phyloP scores from a whole-genome alignment of 2,329 filamentous ascomycete species.

The Pestalotiopsis sp. region DNA sequence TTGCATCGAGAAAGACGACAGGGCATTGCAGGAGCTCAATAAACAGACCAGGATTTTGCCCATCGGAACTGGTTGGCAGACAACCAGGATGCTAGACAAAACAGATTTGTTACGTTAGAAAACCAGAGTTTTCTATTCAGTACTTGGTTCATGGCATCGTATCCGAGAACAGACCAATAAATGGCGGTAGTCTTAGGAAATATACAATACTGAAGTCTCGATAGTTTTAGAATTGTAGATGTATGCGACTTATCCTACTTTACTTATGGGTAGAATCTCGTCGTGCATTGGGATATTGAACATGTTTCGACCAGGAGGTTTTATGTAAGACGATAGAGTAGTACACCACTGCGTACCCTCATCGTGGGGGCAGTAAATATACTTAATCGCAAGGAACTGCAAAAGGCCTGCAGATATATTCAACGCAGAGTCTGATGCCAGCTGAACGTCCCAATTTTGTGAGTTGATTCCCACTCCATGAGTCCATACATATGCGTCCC shows the following conservation, averaged over 20 bases:
- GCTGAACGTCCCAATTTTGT: too few species aligned
- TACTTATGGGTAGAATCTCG: too few species aligned
- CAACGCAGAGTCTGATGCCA: too few species aligned
- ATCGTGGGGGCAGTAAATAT: too few species aligned
- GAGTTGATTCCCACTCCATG: too few species aligned
- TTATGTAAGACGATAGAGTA: too few species aligned
- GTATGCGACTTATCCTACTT: neutral
- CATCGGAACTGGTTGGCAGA: neutral
- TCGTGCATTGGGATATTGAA: neutral
- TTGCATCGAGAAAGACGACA: conserved; percentile 4
- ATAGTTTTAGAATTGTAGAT: neutral
- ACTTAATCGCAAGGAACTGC: too few species aligned
- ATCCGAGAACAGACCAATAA: conserved; percentile 10
- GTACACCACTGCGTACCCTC: too few species aligned
- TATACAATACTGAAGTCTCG: conserved; percentile 5
- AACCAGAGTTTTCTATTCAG: neutral
- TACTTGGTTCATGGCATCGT: neutral
- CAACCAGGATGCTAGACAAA: neutral
- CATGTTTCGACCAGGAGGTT: neutral
- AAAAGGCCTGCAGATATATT: too few species aligned
- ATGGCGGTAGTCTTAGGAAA: neutral
- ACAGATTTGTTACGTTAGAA: neutral
- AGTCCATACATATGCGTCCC: too few species aligned
- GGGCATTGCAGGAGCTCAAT: neutral
- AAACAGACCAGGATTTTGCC: neutral